Evolutionary conservation across 2,329 filamentous ascomycete species (phyloP).

Genomic region (Cordyceps farinosa): DNA sequence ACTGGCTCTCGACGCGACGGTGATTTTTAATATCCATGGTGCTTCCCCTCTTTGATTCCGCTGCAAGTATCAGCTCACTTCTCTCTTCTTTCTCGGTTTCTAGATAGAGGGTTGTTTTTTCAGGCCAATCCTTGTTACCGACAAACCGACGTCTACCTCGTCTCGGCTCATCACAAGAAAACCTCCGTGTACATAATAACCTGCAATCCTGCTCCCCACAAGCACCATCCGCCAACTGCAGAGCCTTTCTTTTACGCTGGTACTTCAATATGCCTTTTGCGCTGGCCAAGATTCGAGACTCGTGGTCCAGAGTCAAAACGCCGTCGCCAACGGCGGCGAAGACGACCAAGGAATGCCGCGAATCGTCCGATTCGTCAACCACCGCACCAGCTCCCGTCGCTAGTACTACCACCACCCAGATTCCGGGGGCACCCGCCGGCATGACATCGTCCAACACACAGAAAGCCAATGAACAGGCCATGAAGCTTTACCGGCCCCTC

Average conservation of each 20-base stretch:
- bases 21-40: neutral
- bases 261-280: neutral
- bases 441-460: neutral
- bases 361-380: neutral
- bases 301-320: neutral
- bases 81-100: too few species aligned
- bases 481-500: neutral
- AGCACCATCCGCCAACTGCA: neutral
- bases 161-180: too few species aligned
- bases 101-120: too few species aligned
- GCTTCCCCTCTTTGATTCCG: too few species aligned
- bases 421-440: neutral
- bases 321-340: neutral
- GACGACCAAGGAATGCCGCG: neutral
- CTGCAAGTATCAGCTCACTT: too few species aligned
- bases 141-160: too few species aligned
- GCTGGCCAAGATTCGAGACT: constrained; percentile 7
- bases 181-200: too few species aligned
- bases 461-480: neutral
- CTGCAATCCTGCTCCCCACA: neutral
- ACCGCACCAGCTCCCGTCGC: neutral
- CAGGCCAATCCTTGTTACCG: too few species aligned
- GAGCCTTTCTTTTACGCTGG: neutral
- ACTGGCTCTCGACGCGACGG: neutral
- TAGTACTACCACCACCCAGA: neutral